phyloP scores from a whole-genome alignment of 345 rosid genomes.

The Citrus sinensis region DVS_A1.0 CM039163.1:15547501-15548000 shows the following conservation, averaged over 20 bases:
- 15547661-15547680: neutral
- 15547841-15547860: neutral
- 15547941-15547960: neutral
- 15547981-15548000: neutral
- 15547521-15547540: too few species aligned
- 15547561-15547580: neutral
- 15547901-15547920: neutral
- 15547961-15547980: slow-evolving; percentile 5
- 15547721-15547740: slow-evolving; percentile 14
- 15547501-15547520: too few species aligned
- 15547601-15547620: neutral
- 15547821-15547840: neutral
- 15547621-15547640: neutral
- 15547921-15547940: neutral
- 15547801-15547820: neutral
- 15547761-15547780: neutral
- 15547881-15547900: neutral
- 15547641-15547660: rapidly evolving
- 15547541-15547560: too few species aligned
- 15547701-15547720: rapidly evolving
- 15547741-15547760: neutral
- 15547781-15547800: neutral
- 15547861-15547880: neutral
- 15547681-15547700: neutral
- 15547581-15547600: neutral